Percentiles rank a stretch among this genome's conserved stretches.
phyloP scores from a whole-genome alignment of 176 grass and related monocot genomes.

The Aegilops tauschii region DNA sequence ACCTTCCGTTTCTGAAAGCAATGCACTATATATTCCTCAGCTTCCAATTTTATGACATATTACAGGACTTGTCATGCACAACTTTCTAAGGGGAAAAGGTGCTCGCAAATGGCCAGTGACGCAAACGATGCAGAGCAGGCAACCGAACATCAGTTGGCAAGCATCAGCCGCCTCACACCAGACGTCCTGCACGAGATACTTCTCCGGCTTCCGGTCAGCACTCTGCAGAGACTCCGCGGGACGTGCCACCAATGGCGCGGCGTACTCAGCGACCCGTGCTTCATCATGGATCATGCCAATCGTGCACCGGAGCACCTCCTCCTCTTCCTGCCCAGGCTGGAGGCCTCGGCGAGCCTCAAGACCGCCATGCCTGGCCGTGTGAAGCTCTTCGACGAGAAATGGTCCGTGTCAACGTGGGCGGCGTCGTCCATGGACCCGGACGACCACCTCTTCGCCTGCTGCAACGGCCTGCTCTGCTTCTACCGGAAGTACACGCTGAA shows the following conservation, averaged over 20 bases:
- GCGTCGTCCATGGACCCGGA: slow-evolving; percentile 13
- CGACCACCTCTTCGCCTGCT: slow-evolving; percentile 35
- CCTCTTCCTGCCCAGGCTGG: slow-evolving; percentile 24
- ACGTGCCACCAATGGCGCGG: slow-evolving; percentile 29
- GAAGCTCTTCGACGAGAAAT: slow-evolving; percentile 21
- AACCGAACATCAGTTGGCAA: neutral
- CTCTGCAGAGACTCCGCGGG: slow-evolving; percentile 20
- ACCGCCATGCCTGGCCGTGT: neutral
- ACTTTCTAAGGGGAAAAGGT: neutral
- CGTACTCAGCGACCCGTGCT: neutral
- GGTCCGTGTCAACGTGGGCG: slow-evolving; percentile 15
- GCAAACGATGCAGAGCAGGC: neutral
- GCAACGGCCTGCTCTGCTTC: slow-evolving; percentile 47
- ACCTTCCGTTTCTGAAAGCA: neutral
- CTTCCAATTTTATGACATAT: neutral
- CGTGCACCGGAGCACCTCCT: slow-evolving; percentile 28
- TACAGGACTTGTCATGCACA: neutral
- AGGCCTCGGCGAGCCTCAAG: neutral
- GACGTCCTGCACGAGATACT: slow-evolving; percentile 37
- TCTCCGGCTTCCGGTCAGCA: slow-evolving; percentile 22
- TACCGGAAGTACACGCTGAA: slow-evolving; percentile 28
- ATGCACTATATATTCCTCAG: neutral
- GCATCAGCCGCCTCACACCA: slow-evolving; percentile 9
- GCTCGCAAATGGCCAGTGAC: neutral
- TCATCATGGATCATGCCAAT: slow-evolving; percentile 12